phyloP scores from a whole-genome alignment of 148 eudicot genomes.

The Rhododendron henanense region DNA sequence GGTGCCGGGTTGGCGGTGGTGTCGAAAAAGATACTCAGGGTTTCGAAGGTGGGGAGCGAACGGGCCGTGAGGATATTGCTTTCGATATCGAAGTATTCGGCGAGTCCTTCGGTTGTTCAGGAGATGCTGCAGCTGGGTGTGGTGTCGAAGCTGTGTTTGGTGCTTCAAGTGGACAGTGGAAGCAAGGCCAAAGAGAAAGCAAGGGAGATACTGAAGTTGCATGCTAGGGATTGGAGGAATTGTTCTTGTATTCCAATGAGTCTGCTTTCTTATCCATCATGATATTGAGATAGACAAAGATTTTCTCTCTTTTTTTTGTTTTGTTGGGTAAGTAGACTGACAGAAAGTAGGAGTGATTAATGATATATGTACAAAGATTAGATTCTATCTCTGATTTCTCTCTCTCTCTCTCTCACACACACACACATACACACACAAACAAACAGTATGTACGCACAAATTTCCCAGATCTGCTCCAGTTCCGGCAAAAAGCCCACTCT shows the following conservation, averaged over 20 bases:
- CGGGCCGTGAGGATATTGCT: conserved; percentile 49
- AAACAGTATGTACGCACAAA: too few species aligned
- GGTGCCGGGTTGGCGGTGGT: conserved; percentile 63
- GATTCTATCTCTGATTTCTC: too few species aligned
- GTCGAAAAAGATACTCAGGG: too few species aligned
- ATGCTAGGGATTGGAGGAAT: conserved; percentile 56
- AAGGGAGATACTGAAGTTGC: conserved; percentile 53
- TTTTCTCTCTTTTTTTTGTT: too few species aligned
- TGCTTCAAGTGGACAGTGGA: conserved; percentile 64
- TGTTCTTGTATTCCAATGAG: conserved; percentile 41
- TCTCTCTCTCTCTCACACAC: too few species aligned
- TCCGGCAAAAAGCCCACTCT: too few species aligned
- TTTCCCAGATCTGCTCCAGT: too few species aligned
- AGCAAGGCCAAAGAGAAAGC: conserved; percentile 59
- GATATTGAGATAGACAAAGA: not conserved
- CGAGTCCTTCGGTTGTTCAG: conserved; percentile 25
- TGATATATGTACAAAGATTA: too few species aligned
- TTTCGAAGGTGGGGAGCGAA: conserved; percentile 55
- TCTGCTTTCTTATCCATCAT: conserved; percentile 20
- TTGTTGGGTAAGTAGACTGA: too few species aligned
- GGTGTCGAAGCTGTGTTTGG: conserved; percentile 63
- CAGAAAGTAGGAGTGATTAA: too few species aligned
- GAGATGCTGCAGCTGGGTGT: conserved; percentile 77
- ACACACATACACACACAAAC: too few species aligned
- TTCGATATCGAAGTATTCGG: conserved; percentile 41